Conservation (phyloP, 805 yeast genomes). For the Candida sonorensis region DNA sequence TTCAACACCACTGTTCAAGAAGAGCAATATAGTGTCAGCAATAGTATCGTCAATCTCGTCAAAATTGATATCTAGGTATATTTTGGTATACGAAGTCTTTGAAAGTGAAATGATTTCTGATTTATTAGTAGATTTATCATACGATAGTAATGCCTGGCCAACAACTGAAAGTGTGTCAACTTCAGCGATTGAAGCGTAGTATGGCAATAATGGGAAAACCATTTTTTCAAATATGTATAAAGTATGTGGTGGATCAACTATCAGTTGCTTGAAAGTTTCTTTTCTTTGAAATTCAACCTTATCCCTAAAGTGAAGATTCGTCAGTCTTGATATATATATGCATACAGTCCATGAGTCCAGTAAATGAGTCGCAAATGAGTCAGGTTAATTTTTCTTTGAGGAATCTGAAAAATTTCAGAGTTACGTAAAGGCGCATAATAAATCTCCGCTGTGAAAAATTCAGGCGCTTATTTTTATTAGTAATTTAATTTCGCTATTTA, state of each 20-base stretch:
- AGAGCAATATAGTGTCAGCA: constrained; percentile 14
- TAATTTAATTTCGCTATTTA: too few species aligned
- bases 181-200: constrained; percentile 10
- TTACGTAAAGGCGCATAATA: too few species aligned
- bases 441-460: too few species aligned
- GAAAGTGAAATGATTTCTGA: constrained; percentile 10
- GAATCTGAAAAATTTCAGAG: too few species aligned
- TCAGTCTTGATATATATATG: too few species aligned
- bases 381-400: too few species aligned
- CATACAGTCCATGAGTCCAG: too few species aligned
- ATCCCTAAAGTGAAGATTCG: too few species aligned
- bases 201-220: constrained; percentile 30
- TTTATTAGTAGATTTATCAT: constrained; percentile 8
- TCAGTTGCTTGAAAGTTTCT: too few species aligned
- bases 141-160: constrained; percentile 23
- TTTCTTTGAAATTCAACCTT: too few species aligned
- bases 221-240: constrained; percentile 2
- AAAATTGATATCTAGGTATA: constrained; percentile 21
- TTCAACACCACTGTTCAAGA: constrained; percentile 26
- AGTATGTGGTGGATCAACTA: neutral
- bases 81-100: constrained; percentile 11
- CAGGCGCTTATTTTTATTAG: too few species aligned
- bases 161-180: constrained; percentile 17
- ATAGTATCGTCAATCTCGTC: constrained; percentile 10
- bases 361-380: too few species aligned